Percentiles rank a stretch among this genome's conserved stretches.
phyloP scores from a whole-genome alignment of 257 asterid genomes.

The Eustoma russellianum region DNA sequence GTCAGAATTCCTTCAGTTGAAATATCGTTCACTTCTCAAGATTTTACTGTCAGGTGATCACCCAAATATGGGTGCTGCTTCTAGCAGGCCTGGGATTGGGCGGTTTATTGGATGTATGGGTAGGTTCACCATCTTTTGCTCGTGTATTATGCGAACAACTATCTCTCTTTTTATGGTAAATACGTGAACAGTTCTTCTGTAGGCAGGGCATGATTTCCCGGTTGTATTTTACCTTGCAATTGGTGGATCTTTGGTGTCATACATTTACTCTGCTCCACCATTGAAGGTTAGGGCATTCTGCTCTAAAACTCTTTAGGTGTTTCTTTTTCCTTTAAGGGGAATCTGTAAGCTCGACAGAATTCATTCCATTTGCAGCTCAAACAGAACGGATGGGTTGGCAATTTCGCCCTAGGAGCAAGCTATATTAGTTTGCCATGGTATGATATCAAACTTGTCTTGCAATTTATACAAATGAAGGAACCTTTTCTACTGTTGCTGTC shows the following conservation, averaged over 20 bases:
- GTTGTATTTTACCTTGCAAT: conserved; percentile 80
- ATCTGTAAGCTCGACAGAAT: no score
- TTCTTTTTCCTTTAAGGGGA: background rate
- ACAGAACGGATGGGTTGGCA: conserved; percentile 98
- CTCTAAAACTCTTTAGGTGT: conserved; percentile 7
- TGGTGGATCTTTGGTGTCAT: conserved; percentile 92
- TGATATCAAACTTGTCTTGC: conserved; percentile 13
- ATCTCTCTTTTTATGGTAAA: no score
- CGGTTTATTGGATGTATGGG: conserved; percentile 86
- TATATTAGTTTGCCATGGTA: conserved; percentile 97
- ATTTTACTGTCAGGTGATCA: conserved; percentile 58
- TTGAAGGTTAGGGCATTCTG: conserved; percentile 47
- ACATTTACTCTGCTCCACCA: conserved; percentile 98
- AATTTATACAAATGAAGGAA: background rate
- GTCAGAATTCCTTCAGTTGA: conserved; percentile 7
- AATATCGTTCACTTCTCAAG: conserved; percentile 10
- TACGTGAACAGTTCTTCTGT: conserved; percentile 13
- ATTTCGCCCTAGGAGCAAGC: conserved; percentile 96
- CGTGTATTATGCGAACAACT: background rate
- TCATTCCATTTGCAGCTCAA: conserved; percentile 58
- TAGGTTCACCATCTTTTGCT: conserved; percentile 29
- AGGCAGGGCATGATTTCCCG: conserved; percentile 93
- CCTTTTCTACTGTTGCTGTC: no score
- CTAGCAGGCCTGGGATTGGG: conserved; percentile 82
- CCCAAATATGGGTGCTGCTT: conserved; percentile 95